These are phyloP conservation scores for Paecilomyces sp. DNA, from an alignment of 2,329 filamentous ascomycete genomes.

Conservation along the genomic window DNA sequence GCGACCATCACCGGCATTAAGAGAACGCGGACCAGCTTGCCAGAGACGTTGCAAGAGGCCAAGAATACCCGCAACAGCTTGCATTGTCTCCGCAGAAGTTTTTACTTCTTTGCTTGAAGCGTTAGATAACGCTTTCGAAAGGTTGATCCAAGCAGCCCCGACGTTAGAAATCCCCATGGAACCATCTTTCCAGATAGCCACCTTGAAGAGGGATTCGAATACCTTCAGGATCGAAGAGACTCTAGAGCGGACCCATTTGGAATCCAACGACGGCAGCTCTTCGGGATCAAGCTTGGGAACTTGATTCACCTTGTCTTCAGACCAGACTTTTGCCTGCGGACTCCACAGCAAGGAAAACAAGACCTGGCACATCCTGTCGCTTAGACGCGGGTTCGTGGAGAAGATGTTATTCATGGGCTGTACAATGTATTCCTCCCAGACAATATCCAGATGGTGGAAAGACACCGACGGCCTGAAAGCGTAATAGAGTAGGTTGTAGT, in stretches of 20 bases:
- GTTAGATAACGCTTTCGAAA: constrained; percentile 54
- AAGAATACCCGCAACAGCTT: constrained; percentile 67
- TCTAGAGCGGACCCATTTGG: constrained; percentile 78
- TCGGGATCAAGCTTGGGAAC: constrained; percentile 52
- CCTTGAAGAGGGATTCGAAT: constrained; percentile 47
- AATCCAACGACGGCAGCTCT: constrained; percentile 78
- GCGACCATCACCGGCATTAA: constrained; percentile 22
- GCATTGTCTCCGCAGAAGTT: constrained; percentile 72
- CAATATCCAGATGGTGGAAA: constrained; percentile 59
- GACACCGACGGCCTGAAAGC: constrained; percentile 64
- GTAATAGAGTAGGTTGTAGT: constrained; percentile 79
- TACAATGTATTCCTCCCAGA: constrained; percentile 71
- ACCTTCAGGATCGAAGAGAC: constrained; percentile 57
- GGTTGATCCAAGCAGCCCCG: constrained; percentile 54
- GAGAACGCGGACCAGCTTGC: constrained; percentile 44
- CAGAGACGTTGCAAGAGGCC: constrained; percentile 64
- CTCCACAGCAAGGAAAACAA: constrained; percentile 60
- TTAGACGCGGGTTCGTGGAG: constrained; percentile 42
- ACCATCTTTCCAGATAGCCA: constrained; percentile 42
- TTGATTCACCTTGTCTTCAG: constrained; percentile 62
- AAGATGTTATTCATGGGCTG: constrained; percentile 57
- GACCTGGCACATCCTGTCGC: constrained; percentile 59
- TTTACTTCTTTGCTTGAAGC: constrained; percentile 79
- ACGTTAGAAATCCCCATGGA: constrained; percentile 36
- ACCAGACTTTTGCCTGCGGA: constrained; percentile 57